A percentile compares a stretch with the other conserved stretches of the same genome.
Conservation (phyloP, 305 asterid genomes). For the Galium porrigens region DNA sequence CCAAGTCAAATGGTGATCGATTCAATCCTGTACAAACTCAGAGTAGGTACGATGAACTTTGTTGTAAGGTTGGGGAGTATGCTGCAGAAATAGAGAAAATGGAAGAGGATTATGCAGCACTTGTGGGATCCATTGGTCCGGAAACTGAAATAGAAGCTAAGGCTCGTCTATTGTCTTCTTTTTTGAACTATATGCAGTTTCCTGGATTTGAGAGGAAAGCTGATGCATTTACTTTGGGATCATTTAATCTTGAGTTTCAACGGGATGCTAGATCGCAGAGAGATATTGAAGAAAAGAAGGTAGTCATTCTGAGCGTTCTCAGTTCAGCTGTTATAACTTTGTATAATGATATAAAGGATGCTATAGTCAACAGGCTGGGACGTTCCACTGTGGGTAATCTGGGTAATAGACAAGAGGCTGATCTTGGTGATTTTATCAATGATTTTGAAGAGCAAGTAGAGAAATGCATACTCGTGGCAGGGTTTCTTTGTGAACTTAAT, state of each 20-base stretch:
- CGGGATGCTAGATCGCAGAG: slow-evolving; percentile 21
- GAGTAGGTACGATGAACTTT: slow-evolving; percentile 63
- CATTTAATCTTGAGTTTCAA: slow-evolving; percentile 27
- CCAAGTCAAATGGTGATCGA: slow-evolving; percentile 33
- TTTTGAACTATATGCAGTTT: slow-evolving; percentile 44
- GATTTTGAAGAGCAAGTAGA: slow-evolving; percentile 74
- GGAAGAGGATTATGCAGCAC: slow-evolving; percentile 58
- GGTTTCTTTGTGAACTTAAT: slow-evolving; percentile 52
- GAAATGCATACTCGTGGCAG: slow-evolving; percentile 63
- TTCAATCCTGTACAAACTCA: slow-evolving; percentile 29
- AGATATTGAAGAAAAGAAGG: slow-evolving; percentile 45
- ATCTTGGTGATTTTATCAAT: slow-evolving; percentile 44
- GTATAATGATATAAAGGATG: slow-evolving; percentile 47
- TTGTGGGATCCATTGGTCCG: slow-evolving; percentile 55
- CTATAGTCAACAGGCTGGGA: slow-evolving; percentile 37
- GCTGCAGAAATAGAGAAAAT: slow-evolving; percentile 73
- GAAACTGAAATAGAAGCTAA: slow-evolving; percentile 65
- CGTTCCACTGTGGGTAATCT: slow-evolving; percentile 29
- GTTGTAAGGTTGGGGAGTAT: slow-evolving; percentile 52
- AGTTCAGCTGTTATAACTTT: slow-evolving; percentile 50
- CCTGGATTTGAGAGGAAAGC: slow-evolving; percentile 37
- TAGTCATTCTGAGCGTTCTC: slow-evolving; percentile 32
- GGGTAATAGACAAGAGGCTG: slow-evolving; percentile 30
- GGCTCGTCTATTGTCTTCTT: slow-evolving; percentile 58
- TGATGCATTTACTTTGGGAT: slow-evolving; percentile 31